phyloP scores from a whole-genome alignment of 257 asterid genomes.

The Solanum ossicruentum region DNA sequence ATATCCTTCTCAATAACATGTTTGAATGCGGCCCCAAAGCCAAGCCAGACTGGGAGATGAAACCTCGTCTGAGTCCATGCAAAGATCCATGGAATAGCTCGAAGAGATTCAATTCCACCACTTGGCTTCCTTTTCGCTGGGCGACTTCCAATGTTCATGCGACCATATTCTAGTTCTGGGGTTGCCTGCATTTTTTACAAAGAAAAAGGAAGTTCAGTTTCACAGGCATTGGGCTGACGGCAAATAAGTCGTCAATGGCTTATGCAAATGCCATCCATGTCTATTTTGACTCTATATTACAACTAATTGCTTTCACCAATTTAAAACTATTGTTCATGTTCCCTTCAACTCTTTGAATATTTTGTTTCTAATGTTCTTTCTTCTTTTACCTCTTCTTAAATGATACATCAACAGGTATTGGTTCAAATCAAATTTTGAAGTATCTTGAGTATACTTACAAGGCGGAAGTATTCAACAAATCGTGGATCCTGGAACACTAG shows the following conservation, averaged over 20 bases:
- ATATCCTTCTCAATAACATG: slow-evolving; percentile 43
- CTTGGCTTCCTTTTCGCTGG: slow-evolving; percentile 87
- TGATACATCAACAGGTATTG: neutral
- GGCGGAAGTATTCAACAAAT: slow-evolving; percentile 93
- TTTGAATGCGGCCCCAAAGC: slow-evolving; percentile 71
- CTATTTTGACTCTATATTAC: neutral
- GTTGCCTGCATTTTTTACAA: slow-evolving; percentile 43
- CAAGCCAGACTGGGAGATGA: slow-evolving; percentile 97
- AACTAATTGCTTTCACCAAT: neutral
- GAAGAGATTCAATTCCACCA: slow-evolving; percentile 87
- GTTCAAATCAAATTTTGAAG: neutral
- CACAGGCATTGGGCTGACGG: neutral
- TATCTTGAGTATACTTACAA: slow-evolving; percentile 31
- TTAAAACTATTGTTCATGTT: neutral
- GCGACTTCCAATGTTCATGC: slow-evolving; percentile 96
- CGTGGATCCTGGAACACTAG: slow-evolving; percentile 86
- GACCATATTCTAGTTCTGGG: slow-evolving; percentile 88
- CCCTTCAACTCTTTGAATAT: neutral
- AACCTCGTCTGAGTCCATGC: slow-evolving; percentile 99
- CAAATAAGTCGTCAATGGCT: neutral
- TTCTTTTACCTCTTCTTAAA: neutral
- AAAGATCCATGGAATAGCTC: slow-evolving; percentile 96
- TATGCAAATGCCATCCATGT: neutral
- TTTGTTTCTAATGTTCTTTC: neutral
- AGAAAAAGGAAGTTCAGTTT: neutral